Evolutionary conservation across 1,284 basidiomycete species (phyloP), one percentile per base, ranked within the genome.

Genomic region (Cryptococcus wingfieldii): DNA sequence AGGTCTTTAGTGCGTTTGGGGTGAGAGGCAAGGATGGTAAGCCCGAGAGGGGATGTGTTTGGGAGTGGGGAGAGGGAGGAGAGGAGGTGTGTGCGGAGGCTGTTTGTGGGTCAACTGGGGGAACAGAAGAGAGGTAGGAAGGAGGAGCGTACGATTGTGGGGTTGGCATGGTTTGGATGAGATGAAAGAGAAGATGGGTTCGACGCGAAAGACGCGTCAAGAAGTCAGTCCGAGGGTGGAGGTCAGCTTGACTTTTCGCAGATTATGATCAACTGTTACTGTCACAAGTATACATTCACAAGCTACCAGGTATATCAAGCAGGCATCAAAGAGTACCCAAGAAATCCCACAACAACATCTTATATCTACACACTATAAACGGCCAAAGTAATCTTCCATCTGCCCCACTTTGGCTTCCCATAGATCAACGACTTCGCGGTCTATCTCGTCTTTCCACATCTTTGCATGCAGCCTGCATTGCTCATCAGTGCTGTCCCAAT

Each of bases 1-100:
- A 95, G 77, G 6, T 76, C 68, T 1, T 81, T 79, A 2, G 82
- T 81, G 63, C 85, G 82, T 69, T 85, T 83, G 4, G 89, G 86
- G 0, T 84, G 76, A 5, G 89, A 87, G 34, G 85, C 79, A 54
- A 94, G 83, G 58, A 87, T 84, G 61, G 89, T 86, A 44, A 94
- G 58, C 61, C 86, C 84, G 64, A 91, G 85, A 46, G 80, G 78
- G 51, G 88, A 84, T 16, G 82, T 53, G 25, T 75, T 75, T 0
- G 73, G 66, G 1, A 79, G 65, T 1, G 55, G 28, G 1, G 78
- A 66, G 50, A 94, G 82, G 1, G 83, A 79, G 4, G 76, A 70
- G 47, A 88, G 78, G 39, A 93, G 80, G 43, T 81, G 77, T 74
- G 88, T 85, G 55, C 88, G 83, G 10, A 92, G 82, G 19, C 66